These are phyloP conservation scores for Kwoniella newhampshirensis DNA, from an alignment of 768 basidiomycete genomes.

Conservation along the genomic window DNA sequence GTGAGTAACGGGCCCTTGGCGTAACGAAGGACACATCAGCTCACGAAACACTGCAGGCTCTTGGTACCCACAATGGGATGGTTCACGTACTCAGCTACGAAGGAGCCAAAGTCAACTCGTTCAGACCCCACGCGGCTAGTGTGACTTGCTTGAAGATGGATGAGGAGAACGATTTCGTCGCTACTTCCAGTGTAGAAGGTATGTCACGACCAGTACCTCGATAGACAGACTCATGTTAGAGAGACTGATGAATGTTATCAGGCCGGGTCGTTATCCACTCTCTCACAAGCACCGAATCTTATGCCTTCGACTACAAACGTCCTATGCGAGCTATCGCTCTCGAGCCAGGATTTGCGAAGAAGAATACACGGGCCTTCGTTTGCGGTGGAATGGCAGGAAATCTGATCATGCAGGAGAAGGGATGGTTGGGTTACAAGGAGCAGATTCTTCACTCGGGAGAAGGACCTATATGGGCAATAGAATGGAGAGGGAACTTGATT, in stretches of 20 bases:
- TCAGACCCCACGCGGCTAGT: slow-evolving; percentile 83
- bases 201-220: slow-evolving; percentile 46
- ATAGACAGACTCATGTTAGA: background rate
- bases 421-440: slow-evolving; percentile 94
- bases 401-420: slow-evolving; percentile 85
- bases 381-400: slow-evolving; percentile 89
- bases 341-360: slow-evolving; percentile 84
- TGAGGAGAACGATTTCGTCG: slow-evolving; percentile 79
- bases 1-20: slow-evolving; percentile 56
- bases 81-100: slow-evolving; percentile 77
- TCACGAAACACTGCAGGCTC: slow-evolving; percentile 60
- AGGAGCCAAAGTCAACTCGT: slow-evolving; percentile 82
- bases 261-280: slow-evolving; percentile 90
- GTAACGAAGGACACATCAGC: background rate
- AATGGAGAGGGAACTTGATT: slow-evolving; percentile 81
- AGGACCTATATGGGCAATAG: slow-evolving; percentile 89
- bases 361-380: slow-evolving; percentile 73
- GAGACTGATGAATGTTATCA: slow-evolving; percentile 51
- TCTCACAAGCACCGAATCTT: slow-evolving; percentile 71
- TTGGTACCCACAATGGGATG: slow-evolving; percentile 92
- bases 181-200: slow-evolving; percentile 93
- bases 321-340: slow-evolving; percentile 86
- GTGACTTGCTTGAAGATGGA: slow-evolving; percentile 83
- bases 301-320: slow-evolving; percentile 84
- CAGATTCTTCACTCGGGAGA: slow-evolving; percentile 77